These are phyloP conservation scores for Soucietia sequanensis DNA, from an alignment of 805 yeast species.

Conservation along the genomic window DNA sequence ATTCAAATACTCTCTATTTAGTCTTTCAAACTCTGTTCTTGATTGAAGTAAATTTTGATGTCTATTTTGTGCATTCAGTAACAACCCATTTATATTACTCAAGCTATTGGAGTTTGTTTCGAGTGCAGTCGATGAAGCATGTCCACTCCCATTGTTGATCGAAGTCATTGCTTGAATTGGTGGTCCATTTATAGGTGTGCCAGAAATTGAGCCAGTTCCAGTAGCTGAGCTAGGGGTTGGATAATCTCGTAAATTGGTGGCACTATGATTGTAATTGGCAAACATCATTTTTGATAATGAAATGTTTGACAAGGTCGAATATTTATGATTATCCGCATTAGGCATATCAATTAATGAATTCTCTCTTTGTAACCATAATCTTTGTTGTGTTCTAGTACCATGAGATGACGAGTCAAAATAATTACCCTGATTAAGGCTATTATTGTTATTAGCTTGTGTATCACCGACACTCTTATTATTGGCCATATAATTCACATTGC, in stretches of 20 bases:
- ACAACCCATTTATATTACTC: slow-evolving; percentile 27
- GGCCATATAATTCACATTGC: slow-evolving; percentile 7
- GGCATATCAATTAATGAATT: slow-evolving; percentile 63
- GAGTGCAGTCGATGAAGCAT: background rate
- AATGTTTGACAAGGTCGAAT: slow-evolving; percentile 37
- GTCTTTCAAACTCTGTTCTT: slow-evolving; percentile 74
- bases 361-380: slow-evolving; percentile 81
- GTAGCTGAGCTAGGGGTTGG: background rate
- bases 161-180: too few species aligned
- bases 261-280: slow-evolving; percentile 28
- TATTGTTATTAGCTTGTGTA: background rate
- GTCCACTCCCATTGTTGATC: slow-evolving; percentile 4
- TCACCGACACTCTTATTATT: too few species aligned
- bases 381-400: slow-evolving; percentile 79
- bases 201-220: background rate
- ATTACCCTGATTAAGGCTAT: background rate
- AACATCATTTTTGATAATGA: slow-evolving; percentile 41
- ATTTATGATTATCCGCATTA: slow-evolving; percentile 25
- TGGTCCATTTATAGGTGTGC: too few species aligned
- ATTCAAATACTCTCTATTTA: slow-evolving; percentile 70
- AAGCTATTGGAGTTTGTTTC: slow-evolving; percentile 7
- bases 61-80: slow-evolving; percentile 26
- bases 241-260: slow-evolving; percentile 13
- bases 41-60: slow-evolving; percentile 53
- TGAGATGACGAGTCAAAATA: slow-evolving; percentile 3